A percentile compares a stretch with the other conserved stretches of the same genome.
These are phyloP conservation scores for Fusarium sp. DNA, from an alignment of 2,329 filamentous ascomycete species.

Conservation along the genomic window DNA sequence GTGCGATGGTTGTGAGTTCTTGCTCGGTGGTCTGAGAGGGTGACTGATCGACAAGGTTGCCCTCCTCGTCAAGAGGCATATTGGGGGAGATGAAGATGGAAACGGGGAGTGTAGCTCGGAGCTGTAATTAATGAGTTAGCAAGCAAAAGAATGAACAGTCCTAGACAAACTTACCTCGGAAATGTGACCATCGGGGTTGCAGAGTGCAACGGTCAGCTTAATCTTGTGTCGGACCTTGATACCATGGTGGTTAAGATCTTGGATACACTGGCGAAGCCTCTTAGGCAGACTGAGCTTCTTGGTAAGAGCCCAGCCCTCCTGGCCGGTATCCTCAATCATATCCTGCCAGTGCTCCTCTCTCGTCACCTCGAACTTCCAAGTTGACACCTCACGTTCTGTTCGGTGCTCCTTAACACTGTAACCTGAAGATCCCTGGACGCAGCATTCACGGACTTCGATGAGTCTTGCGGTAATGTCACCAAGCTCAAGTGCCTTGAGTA, in stretches of 20 bases:
- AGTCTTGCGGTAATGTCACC: conserved; percentile 86
- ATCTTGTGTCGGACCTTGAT: conserved; percentile 96
- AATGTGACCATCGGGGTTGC: conserved; percentile 94
- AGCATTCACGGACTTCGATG: conserved; percentile 81
- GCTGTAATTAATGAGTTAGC: conserved; percentile 55
- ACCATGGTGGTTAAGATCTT: conserved; percentile 88
- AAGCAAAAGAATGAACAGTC: neutral
- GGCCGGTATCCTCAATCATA: conserved; percentile 74
- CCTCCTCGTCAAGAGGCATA: conserved; percentile 87
- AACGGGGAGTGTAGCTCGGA: conserved; percentile 89
- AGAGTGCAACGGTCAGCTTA: conserved; percentile 88
- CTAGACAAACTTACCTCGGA: conserved; percentile 74
- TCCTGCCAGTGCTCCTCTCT: conserved; percentile 76
- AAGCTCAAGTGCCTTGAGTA: conserved; percentile 88
- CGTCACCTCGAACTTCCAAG: conserved; percentile 67
- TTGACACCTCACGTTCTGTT: conserved; percentile 72
- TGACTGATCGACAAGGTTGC: conserved; percentile 77
- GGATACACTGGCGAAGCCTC: conserved; percentile 83
- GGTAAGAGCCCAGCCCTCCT: conserved; percentile 73
- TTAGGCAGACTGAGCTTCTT: conserved; percentile 80
- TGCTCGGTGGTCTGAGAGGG: conserved; percentile 60
- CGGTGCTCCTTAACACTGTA: conserved; percentile 69
- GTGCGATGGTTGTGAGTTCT: conserved; percentile 75
- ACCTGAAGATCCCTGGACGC: conserved; percentile 59
- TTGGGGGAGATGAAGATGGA: conserved; percentile 97